Evolutionary conservation across 331 rosid species (phyloP).

Genomic region (Quercus lobata): DNA sequence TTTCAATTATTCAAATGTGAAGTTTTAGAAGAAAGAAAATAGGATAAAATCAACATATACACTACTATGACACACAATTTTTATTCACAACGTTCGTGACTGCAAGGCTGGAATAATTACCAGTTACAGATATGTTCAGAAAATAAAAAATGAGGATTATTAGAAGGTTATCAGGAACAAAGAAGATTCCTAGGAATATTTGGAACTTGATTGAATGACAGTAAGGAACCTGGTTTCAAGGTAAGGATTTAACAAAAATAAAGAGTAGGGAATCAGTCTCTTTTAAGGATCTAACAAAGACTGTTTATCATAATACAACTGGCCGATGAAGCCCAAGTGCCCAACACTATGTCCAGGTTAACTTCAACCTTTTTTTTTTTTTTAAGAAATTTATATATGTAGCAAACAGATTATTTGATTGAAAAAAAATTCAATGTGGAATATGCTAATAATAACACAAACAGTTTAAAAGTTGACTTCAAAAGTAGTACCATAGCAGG

Average conservation of each 20-base stretch:
- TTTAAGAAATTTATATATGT: background rate
- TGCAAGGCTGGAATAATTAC: background rate
- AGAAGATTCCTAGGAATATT: background rate
- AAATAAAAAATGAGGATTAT: background rate
- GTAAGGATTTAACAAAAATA: background rate
- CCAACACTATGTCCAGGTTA: background rate
- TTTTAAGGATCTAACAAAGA: background rate
- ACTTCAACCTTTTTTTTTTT: background rate
- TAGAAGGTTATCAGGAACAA: background rate
- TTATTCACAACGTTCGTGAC: background rate
- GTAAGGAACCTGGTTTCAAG: background rate
- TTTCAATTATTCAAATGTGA: background rate
- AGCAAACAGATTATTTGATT: background rate
- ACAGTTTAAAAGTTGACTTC: slow-evolving; percentile 5
- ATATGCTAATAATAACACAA: background rate
- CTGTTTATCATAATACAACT: background rate
- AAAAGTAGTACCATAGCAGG: slow-evolving; percentile 65
- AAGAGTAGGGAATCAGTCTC: background rate
- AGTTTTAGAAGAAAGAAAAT: background rate
- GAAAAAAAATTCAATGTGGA: background rate
- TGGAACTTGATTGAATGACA: background rate
- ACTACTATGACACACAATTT: background rate
- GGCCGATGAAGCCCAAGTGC: background rate
- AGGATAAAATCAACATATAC: background rate
- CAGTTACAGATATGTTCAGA: background rate